These are phyloP conservation scores for Monilinia vaccinii-corymbosi DNA, from an alignment of 2,329 filamentous ascomycete species.

Conservation along the genomic window DNA sequence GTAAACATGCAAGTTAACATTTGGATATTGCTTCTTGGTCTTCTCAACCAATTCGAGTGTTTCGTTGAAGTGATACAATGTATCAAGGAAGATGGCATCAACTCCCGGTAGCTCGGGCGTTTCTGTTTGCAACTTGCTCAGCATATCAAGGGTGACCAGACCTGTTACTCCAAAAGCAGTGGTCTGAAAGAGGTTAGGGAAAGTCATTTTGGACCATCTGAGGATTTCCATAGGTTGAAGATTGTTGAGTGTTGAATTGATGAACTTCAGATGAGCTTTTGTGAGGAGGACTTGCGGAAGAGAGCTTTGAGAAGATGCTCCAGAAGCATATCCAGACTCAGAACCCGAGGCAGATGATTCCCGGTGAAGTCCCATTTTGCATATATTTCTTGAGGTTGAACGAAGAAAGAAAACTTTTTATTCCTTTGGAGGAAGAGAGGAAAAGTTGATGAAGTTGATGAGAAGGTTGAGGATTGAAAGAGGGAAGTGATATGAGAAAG, in stretches of 20 bases:
- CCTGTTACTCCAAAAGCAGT: slow-evolving; percentile 77
- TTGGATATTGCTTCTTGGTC: slow-evolving; percentile 67
- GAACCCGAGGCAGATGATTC: slow-evolving; percentile 33
- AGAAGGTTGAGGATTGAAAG: not conserved
- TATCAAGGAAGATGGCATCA: slow-evolving; percentile 74
- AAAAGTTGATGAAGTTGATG: not conserved
- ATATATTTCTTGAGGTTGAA: not conserved
- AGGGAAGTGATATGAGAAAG: not conserved
- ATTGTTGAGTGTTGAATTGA: slow-evolving; percentile 82
- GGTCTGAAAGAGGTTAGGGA: slow-evolving; percentile 82
- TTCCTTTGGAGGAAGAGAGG: not conserved
- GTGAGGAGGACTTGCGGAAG: slow-evolving; percentile 79
- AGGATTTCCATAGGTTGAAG: slow-evolving; percentile 88
- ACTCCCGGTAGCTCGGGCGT: slow-evolving; percentile 50
- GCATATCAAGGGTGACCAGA: slow-evolving; percentile 76
- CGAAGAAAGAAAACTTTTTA: not conserved
- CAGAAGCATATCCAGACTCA: slow-evolving; percentile 78
- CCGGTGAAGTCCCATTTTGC: slow-evolving; percentile 23
- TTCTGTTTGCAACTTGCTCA: slow-evolving; percentile 62
- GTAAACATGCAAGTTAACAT: slow-evolving; percentile 78
- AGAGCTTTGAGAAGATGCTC: slow-evolving; percentile 47
- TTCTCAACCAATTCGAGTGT: slow-evolving; percentile 66
- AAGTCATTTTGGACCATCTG: slow-evolving; percentile 81
- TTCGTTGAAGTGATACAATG: slow-evolving; percentile 73
- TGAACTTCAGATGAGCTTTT: slow-evolving; percentile 75